A percentile compares a stretch with the other conserved stretches of the same genome.
phyloP scores from a whole-genome alignment of 2,329 filamentous ascomycete species.

The Gaeumannomyces tritici region DNA sequence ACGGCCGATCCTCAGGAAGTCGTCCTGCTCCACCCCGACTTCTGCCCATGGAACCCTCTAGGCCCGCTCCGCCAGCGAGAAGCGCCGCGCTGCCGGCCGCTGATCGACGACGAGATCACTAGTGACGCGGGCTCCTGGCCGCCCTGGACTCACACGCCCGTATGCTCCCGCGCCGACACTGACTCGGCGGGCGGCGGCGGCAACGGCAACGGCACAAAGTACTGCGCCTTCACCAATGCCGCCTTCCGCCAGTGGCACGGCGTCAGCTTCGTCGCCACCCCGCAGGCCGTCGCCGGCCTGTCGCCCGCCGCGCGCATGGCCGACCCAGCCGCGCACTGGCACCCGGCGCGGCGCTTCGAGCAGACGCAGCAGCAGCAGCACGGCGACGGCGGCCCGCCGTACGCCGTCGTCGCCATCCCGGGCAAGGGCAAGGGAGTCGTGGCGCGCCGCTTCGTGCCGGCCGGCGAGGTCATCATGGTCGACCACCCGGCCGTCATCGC shows the following conservation, averaged over 20 bases:
- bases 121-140: background rate
- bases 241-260: constrained; percentile 11
- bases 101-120: background rate
- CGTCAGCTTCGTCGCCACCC: constrained; percentile 11
- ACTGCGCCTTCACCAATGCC: constrained; percentile 14
- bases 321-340: constrained; percentile 10
- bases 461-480: constrained; percentile 21
- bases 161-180: background rate
- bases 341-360: constrained; percentile 6
- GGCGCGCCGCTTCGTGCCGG: constrained; percentile 18
- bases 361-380: constrained; percentile 5
- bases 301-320: constrained; percentile 9
- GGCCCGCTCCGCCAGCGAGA: background rate
- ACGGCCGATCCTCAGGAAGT: no score
- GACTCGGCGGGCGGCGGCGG: background rate
- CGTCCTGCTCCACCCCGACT: background rate
- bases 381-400: constrained; percentile 11
- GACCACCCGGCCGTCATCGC: constrained; percentile 18
- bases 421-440: constrained; percentile 22
- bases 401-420: constrained; percentile 15
- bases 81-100: background rate
- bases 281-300: constrained; percentile 12
- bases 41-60: constrained; percentile 1
- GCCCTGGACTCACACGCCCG: background rate
- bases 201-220: constrained; percentile 1